Conservation (phyloP, 768 basidiomycete species). For the Suillus lakei region DNA sequence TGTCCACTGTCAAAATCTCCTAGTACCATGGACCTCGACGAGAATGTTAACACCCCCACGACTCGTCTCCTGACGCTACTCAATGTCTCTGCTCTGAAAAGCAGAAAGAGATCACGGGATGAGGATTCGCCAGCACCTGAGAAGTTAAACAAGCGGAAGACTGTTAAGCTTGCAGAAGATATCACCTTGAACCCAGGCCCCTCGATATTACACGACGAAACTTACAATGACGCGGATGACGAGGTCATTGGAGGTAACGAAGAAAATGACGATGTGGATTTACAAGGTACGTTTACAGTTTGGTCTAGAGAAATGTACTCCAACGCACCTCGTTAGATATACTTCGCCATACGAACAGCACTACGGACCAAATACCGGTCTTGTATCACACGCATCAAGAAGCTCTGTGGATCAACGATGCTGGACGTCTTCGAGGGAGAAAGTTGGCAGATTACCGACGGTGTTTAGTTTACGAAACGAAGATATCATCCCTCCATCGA, state of each 20-base stretch:
- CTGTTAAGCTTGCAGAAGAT: conserved; percentile 39
- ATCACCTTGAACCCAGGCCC: conserved; percentile 13
- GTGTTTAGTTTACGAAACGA: conserved; percentile 52
- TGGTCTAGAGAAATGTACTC: neutral
- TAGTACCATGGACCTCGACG: conserved; percentile 8
- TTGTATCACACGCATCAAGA: conserved; percentile 54
- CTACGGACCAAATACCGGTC: conserved; percentile 65
- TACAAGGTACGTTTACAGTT: conserved; percentile 16
- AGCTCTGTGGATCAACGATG: conserved; percentile 54
- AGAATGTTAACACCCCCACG: conserved; percentile 57
- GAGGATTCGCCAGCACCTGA: conserved; percentile 45
- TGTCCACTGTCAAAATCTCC: neutral
- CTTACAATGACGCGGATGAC: conserved; percentile 20
- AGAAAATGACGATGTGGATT: conserved; percentile 35
- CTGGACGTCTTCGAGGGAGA: conserved; percentile 60
- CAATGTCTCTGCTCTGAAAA: conserved; percentile 85
- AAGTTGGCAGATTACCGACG: conserved; percentile 56
- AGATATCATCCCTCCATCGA: conserved; percentile 36
- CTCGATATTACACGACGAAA: conserved; percentile 12
- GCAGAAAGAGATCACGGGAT: conserved; percentile 56
- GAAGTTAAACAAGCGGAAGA: conserved; percentile 75
- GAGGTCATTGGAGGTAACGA: conserved; percentile 37
- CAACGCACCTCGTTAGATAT: conserved; percentile 16
- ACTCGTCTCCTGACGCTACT: conserved; percentile 86
- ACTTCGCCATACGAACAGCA: conserved; percentile 70